phyloP scores from a whole-genome alignment of 768 basidiomycete species.

The Mycena sanguinolenta region DNA sequence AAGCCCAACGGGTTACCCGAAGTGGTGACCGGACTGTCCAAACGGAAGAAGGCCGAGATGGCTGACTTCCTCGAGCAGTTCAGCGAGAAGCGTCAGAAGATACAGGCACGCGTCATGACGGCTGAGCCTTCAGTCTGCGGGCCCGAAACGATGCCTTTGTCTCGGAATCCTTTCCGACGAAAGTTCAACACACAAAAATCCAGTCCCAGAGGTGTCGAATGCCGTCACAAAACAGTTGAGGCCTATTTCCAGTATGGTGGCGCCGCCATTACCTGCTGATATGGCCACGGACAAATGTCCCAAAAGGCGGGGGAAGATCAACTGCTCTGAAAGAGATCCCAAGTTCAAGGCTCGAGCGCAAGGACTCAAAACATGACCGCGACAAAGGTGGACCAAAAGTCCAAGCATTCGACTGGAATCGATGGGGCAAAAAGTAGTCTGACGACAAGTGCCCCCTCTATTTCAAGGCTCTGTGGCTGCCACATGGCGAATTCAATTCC shows the following conservation, averaged over 20 bases:
- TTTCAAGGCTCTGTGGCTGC: no score
- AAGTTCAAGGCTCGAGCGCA: neutral
- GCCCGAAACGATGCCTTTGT: slow-evolving; percentile 20
- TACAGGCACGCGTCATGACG: neutral
- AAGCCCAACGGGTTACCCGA: slow-evolving; percentile 9
- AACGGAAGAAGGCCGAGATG: slow-evolving; percentile 30
- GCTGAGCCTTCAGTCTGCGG: neutral
- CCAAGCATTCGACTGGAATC: slow-evolving; percentile 34
- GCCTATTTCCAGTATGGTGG: slow-evolving; percentile 9
- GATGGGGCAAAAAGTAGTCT: slow-evolving; percentile 35
- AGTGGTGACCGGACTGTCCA: slow-evolving; percentile 11
- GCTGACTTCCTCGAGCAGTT: slow-evolving; percentile 21
- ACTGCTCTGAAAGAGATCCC: neutral
- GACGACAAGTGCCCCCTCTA: no score
- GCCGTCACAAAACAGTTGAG: slow-evolving; percentile 1
- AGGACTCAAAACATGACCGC: neutral
- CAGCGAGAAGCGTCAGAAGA: slow-evolving; percentile 29
- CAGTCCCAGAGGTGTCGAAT: neutral
- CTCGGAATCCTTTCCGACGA: slow-evolving; percentile 35
- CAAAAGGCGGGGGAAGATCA: neutral
- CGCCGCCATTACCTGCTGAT: slow-evolving; percentile 7
- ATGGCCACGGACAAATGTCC: neutral
- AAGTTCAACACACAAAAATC: slow-evolving; percentile 8
- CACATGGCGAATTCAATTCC: no score
- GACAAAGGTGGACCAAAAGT: neutral